A percentile compares a stretch with the other conserved stretches of the same genome.
Conservation (phyloP, 2,329 filamentous ascomycete species). For the Cercospora zeina region DNA sequence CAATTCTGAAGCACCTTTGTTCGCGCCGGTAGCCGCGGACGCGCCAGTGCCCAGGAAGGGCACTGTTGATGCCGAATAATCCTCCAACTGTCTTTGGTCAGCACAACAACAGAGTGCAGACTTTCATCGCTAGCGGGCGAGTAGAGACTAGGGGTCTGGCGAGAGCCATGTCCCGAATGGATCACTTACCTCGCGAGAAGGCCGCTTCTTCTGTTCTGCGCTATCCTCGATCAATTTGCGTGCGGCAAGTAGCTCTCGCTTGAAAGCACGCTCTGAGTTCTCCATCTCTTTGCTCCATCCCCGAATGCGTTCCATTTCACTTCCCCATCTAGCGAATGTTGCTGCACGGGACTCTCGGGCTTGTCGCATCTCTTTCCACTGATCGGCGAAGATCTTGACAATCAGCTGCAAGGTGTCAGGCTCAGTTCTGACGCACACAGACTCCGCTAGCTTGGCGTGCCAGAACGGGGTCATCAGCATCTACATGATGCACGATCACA, state of each 20-base stretch:
- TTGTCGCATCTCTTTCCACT: slow-evolving; percentile 82
- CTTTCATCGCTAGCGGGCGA: background rate
- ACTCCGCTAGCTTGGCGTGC: background rate
- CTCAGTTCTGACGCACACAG: background rate
- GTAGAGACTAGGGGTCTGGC: background rate
- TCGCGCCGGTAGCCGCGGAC: slow-evolving; percentile 53
- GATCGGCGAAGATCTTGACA: slow-evolving; percentile 78
- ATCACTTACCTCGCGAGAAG: slow-evolving; percentile 67
- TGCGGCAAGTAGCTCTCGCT: slow-evolving; percentile 74
- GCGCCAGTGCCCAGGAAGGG: slow-evolving; percentile 76
- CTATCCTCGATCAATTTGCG: slow-evolving; percentile 79
- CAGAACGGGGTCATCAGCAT: background rate
- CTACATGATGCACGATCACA: background rate
- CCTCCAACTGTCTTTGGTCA: slow-evolving; percentile 60
- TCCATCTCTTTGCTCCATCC: slow-evolving; percentile 97
- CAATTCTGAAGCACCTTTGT: slow-evolving; percentile 54
- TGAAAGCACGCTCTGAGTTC: slow-evolving; percentile 78
- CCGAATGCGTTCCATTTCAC: slow-evolving; percentile 86
- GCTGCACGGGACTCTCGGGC: slow-evolving; percentile 65
- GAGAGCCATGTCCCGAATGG: background rate
- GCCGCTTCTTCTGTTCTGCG: slow-evolving; percentile 69
- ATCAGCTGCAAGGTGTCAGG: slow-evolving; percentile 53
- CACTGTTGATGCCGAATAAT: slow-evolving; percentile 87
- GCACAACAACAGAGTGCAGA: background rate
- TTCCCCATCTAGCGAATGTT: slow-evolving; percentile 65